Conservation (phyloP, 2,329 filamentous ascomycete species). For the Macrophomina pseudophaseolina region DNA sequence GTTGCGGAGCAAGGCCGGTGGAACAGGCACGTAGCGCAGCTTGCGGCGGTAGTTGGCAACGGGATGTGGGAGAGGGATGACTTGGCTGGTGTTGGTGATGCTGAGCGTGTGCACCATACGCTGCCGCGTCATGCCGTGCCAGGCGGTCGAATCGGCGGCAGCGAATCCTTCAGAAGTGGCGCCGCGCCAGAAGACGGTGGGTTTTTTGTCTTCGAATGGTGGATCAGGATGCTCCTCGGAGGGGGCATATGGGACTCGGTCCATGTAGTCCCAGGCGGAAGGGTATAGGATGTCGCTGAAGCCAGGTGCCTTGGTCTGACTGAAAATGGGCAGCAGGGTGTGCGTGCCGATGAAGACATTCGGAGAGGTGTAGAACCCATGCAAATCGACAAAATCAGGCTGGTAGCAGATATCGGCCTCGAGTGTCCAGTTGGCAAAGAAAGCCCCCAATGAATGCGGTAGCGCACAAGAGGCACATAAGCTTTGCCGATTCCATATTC, state of each 20-base stretch:
- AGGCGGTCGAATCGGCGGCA: conserved; percentile 51
- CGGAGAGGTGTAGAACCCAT: conserved; percentile 73
- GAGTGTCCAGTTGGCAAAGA: conserved; percentile 68
- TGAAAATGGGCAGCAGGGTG: conserved; percentile 75
- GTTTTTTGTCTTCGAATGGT: conserved; percentile 66
- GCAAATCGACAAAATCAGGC: conserved; percentile 74
- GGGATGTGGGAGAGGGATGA: conserved; percentile 38
- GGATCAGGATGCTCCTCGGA: conserved; percentile 58
- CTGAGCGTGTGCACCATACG: conserved; percentile 69
- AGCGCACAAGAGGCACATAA: conserved; percentile 68
- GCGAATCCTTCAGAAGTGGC: conserved; percentile 61
- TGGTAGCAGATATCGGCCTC: conserved; percentile 75
- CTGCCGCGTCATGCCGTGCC: conserved; percentile 71
- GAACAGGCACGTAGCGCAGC: conserved; percentile 63
- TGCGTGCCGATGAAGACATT: conserved; percentile 66
- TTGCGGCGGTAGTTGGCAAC: conserved; percentile 62
- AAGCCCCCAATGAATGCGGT: conserved; percentile 70
- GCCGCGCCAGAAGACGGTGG: conserved; percentile 77
- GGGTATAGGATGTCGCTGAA: conserved; percentile 82
- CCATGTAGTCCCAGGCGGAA: conserved; percentile 64
- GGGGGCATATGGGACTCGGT: conserved; percentile 60
- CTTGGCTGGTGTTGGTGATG: conserved; percentile 39
- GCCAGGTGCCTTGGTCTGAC: conserved; percentile 71
- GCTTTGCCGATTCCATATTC: conserved; percentile 64
- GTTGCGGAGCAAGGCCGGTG: conserved; percentile 59